phyloP scores from a whole-genome alignment of 179 eudicot species.

The Silene noctiflora region DNA sequence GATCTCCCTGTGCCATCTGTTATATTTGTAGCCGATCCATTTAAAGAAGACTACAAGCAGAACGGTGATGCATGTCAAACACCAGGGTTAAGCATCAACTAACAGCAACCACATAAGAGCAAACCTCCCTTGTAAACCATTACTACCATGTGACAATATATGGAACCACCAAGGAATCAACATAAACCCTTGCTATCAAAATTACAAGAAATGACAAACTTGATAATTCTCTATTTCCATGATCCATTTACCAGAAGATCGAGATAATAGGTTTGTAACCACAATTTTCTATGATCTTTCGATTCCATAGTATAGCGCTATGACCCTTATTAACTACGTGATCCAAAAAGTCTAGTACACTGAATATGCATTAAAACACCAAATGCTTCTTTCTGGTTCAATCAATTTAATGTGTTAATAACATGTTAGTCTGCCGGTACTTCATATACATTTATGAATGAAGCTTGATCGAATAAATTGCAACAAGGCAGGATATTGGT shows the following conservation, averaged over 20 bases:
- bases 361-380: too few species aligned
- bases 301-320: too few species aligned
- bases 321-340: too few species aligned
- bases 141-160: not conserved
- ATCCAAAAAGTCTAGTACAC: too few species aligned
- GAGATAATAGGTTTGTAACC: not conserved
- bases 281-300: not conserved
- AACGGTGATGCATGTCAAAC: slow-evolving; percentile 11
- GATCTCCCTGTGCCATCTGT: slow-evolving; percentile 60
- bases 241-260: not conserved
- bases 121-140: slow-evolving; percentile 1
- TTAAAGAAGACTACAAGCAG: slow-evolving; percentile 67
- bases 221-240: not conserved
- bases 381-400: not conserved
- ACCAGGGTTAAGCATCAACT: slow-evolving; percentile 4
- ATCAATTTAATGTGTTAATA: not conserved
- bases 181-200: not conserved
- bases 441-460: not conserved
- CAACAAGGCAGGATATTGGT: not conserved
- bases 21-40: slow-evolving; percentile 70
- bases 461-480: not conserved
- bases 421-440: not conserved
- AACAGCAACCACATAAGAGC: slow-evolving; percentile 5
- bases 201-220: slow-evolving; percentile 2
- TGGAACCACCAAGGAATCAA: not conserved